These are phyloP conservation scores for Galerina marginata DNA, from an alignment of 768 basidiomycete genomes.

Conservation along the genomic window DNA sequence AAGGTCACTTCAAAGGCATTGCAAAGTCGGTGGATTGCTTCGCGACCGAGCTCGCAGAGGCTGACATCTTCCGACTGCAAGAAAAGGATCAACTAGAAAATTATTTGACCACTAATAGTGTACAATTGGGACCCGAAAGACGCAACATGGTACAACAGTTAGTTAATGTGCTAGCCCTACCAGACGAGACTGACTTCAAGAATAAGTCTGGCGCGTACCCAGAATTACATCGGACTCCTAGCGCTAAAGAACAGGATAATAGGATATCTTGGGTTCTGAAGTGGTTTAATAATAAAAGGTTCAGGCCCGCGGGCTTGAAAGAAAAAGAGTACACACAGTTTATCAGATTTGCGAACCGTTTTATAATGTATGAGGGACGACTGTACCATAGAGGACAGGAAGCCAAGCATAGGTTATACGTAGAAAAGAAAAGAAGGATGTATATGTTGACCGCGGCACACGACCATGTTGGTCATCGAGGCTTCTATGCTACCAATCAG, in stretches of 20 bases:
- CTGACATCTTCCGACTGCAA: neutral
- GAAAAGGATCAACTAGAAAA: too few relatives aligned
- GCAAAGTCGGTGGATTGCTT: neutral
- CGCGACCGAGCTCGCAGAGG: neutral
- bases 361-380: slow-evolving; percentile 19
- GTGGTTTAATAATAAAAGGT: neutral
- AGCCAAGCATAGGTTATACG: slow-evolving; percentile 23
- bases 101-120: too few relatives aligned
- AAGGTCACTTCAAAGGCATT: neutral
- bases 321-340: slow-evolving; percentile 2
- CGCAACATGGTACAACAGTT: neutral
- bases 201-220: neutral
- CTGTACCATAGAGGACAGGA: slow-evolving; percentile 17
- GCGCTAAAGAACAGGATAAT: neutral
- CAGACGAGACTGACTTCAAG: neutral
- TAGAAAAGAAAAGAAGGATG: slow-evolving; percentile 21
- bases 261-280: neutral
- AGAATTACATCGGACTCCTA: neutral
- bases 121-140: too few relatives aligned
- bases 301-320: neutral
- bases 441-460: slow-evolving; percentile 30
- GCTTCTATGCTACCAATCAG: slow-evolving; percentile 21
- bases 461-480: slow-evolving; percentile 31
- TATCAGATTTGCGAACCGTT: slow-evolving; percentile 17
- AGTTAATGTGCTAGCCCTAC: neutral